Evolutionary conservation across 2,329 filamentous ascomycete genomes (phyloP), one percentile per base, ranked within the genome.

Genomic region (Cadophora gregata): DNA sequence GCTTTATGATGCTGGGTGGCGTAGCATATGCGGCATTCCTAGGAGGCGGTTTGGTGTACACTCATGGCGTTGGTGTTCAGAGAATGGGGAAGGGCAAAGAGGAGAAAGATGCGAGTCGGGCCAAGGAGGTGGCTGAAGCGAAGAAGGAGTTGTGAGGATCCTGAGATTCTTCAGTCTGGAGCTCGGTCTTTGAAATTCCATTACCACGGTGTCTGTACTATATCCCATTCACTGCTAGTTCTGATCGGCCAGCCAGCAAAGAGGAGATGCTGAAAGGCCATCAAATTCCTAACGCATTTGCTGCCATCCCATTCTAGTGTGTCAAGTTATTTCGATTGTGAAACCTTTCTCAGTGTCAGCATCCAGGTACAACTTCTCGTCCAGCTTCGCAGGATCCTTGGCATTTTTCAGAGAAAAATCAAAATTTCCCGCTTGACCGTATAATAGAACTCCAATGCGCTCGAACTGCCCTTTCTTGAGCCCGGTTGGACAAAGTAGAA

Each of bases 31-130:
- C 69, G 10, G 69, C 69, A 4, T 71, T 55, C 45, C 38, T 71
- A 5, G 69, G 69, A 12, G 67, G 69, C 7, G 56, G 21, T 4
- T 50, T 71, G 36, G 58, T 71, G 25, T 70, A 70, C 59, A 63
- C 58, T 14, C 58, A 64, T 48, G 68, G 69, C 14, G 67, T 70
- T 47, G 69, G 67, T 10, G 69, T 71, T 19, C 69, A 70, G 48
- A 51, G 69, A 9, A 63, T 64, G 67, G 69, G 69, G 21, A 53
- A 65, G 21, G 69, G 65, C 3, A 16, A 51, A 5, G 58, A 69
- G 51, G 38, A 64, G 48, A 70, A 68, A 56, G 47, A 65, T 29
- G 33, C 38, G 25, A n/a, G n/a, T 7, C 10, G 12, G n/a, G 42
- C 45, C 12, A 31, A 36, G 29, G 27, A 36, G 42, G 21, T 25